Evolutionary conservation across 768 basidiomycete genomes (phyloP), one percentile per base, ranked within the genome.

Genomic region (Gymnopilus junonius): DNA sequence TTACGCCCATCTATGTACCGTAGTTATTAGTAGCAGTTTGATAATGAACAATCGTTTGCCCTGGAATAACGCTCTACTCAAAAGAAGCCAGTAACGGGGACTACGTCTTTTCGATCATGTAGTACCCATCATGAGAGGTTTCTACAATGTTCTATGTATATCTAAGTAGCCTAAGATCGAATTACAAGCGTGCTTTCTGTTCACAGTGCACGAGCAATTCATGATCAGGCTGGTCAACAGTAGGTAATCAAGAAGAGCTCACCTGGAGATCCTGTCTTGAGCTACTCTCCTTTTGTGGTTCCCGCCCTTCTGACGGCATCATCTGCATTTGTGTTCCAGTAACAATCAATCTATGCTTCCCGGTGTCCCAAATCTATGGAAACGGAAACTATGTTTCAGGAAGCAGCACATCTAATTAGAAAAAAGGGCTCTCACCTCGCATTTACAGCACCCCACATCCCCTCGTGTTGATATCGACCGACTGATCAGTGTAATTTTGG

Each of bases 291-390:
- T 17, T n/a, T 37, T 32, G 58, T 29, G 39, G 23, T 39, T n/a
- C 5, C 8, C 25, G 39, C 12, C 42, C 25, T 27, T 21, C 15
- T 25, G 64, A 65, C 8, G 68, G 65, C 25, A 58, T 25, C 68
- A 69, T 63, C 35, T 67, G 65, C 3, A 63, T 27, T 54, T 69
- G 68, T 0, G 62, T 56, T 2, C 67, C 72, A 23, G 66, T 66
- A 4, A 68, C 70, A 11, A 73, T 62, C 8, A 73, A 37, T 46
- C 45, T 64, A 42, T 71, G 68, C 23, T 64, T 65, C 29, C 62
- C 53, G 8, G 61, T 54, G 59, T 73, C 69, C 73, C 73, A 73
- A 14, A 74, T 66, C 73, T 74, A 20, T n/a, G 7, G 4, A 29
- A n/a, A 27, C 4, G 31, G 1, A 60, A 14, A 27, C 15, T 15